These are phyloP conservation scores for Geosiphon pyriformis DNA, from an alignment of 192 early-diverging fungal genomes.

Conservation along the genomic window DNA sequence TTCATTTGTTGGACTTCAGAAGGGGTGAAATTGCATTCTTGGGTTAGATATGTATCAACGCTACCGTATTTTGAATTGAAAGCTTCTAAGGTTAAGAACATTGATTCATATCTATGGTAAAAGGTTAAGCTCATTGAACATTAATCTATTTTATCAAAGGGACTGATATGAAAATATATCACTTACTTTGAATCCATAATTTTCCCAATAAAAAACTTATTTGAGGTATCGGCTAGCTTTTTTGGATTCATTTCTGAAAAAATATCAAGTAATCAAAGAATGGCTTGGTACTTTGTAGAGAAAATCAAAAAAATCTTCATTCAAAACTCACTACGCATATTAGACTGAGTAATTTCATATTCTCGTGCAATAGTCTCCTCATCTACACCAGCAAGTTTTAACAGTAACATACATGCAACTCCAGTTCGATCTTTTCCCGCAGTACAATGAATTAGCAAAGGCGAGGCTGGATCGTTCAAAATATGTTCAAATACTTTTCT, in stretches of 20 bases:
- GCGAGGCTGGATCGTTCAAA: conserved; percentile 34
- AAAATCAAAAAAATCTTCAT: no score
- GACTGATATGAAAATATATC: neutral
- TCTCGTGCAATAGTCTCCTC: conserved; percentile 64
- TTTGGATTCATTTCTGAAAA: neutral
- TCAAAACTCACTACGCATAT: no score
- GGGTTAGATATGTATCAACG: neutral
- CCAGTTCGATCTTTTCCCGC: conserved; percentile 70
- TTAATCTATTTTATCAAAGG: no score
- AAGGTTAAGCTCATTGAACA: no score
- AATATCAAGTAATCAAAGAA: neutral
- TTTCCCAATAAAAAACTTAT: no score
- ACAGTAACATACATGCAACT: conserved; percentile 50
- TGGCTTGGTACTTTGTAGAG: neutral
- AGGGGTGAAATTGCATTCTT: neutral
- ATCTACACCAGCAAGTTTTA: conserved; percentile 57
- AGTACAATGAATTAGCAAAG: conserved; percentile 64
- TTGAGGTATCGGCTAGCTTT: neutral
- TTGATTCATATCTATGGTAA: conserved; percentile 11
- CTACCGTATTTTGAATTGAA: neutral
- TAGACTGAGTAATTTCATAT: no score
- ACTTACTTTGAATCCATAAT: neutral
- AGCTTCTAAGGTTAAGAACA: neutral
- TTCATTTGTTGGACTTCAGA: neutral
- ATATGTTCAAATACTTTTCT: conserved; percentile 46